Evolutionary conservation across 1,284 basidiomycete genomes (phyloP).

Genomic region (Phylloboletellus chloephorus): DNA sequence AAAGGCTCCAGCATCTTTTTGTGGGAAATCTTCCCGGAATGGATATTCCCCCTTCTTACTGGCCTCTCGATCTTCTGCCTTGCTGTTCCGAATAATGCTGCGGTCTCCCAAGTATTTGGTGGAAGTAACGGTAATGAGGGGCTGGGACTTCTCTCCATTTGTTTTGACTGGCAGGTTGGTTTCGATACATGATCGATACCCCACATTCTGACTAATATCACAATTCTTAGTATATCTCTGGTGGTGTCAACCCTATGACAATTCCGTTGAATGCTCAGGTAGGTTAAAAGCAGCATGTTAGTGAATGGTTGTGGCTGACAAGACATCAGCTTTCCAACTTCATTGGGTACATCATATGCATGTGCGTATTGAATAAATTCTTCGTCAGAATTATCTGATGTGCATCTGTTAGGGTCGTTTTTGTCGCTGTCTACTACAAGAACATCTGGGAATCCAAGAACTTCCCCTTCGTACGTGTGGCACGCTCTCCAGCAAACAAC

Average conservation of each 20-base stretch:
- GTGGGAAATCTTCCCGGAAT: conserved; percentile 51
- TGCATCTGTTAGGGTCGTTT: conserved; percentile 33
- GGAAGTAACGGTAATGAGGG: conserved; percentile 59
- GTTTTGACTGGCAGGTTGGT: conserved; percentile 51
- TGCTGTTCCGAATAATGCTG: conserved; percentile 42
- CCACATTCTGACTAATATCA: background rate
- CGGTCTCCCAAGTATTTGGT: conserved; percentile 55
- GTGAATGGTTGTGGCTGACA: background rate
- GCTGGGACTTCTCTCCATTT: conserved; percentile 45
- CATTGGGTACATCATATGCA: conserved; percentile 42
- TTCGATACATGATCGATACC: background rate
- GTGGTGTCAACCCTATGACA: conserved; percentile 37
- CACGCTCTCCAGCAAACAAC: background rate
- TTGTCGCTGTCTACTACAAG: conserved; percentile 39
- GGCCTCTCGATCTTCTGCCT: conserved; percentile 56
- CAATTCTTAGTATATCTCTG: conserved; percentile 40
- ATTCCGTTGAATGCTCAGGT: conserved; percentile 42
- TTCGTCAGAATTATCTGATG: conserved; percentile 3
- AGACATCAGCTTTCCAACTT: conserved; percentile 35
- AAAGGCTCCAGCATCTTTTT: conserved; percentile 37
- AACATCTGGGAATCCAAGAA: conserved; percentile 45
- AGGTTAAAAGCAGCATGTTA: background rate
- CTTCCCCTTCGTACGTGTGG: conserved; percentile 42
- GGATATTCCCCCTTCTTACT: conserved; percentile 46
- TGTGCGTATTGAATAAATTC: conserved; percentile 27